Conservation (phyloP, 306 rosid genomes). For the Trichosanthes cucumerina region DNA sequence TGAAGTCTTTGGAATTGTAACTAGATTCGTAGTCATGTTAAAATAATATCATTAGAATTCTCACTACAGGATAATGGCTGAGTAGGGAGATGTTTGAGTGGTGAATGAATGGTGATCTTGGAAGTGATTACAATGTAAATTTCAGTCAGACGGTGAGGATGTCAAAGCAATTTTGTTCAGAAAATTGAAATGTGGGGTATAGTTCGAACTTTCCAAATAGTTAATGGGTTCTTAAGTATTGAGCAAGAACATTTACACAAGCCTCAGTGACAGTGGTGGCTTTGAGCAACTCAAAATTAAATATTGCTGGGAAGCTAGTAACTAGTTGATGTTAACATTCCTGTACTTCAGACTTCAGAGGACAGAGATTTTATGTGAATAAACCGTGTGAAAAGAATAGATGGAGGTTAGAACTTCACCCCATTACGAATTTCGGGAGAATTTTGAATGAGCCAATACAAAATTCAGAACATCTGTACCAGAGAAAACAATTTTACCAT, state of each 20-base stretch:
- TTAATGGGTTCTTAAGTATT: not conserved
- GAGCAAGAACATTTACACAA: not conserved
- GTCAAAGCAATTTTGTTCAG: not conserved
- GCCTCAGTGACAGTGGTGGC: too few relatives aligned
- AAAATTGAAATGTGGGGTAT: not conserved
- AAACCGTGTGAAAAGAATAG: too few relatives aligned
- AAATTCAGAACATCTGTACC: not conserved
- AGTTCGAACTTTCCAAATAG: not conserved
- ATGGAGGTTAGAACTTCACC: not conserved
- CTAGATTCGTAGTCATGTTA: not conserved
- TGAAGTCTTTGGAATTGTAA: not conserved
- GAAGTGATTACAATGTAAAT: not conserved
- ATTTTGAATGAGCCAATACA: not conserved
- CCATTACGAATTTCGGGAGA: not conserved
- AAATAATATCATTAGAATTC: not conserved
- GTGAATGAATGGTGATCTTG: not conserved
- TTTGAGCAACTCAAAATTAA: not conserved
- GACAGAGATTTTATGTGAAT: too few relatives aligned
- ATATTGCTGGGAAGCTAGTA: not conserved
- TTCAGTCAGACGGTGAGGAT: not conserved
- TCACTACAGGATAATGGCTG: not conserved
- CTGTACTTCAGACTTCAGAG: not conserved
- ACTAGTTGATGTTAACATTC: not conserved
- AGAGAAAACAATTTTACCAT: not conserved
- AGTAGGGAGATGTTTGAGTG: not conserved